phyloP scores from a whole-genome alignment of 768 basidiomycete genomes.

The Serendipita sp. region DNA sequence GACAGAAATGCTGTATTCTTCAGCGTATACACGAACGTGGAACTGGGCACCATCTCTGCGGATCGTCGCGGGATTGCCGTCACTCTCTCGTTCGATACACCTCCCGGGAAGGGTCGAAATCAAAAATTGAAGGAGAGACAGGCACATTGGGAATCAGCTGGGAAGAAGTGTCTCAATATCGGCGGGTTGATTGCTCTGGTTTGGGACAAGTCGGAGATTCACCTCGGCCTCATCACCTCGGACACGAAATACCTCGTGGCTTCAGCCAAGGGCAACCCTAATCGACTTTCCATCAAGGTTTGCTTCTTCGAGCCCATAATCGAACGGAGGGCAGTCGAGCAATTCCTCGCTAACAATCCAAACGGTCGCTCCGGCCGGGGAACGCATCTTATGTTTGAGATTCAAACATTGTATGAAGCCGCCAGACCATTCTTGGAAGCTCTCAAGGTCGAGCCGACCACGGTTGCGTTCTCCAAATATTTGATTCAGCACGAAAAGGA shows the following conservation, averaged over 20 bases:
- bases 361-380: background rate
- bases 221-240: background rate
- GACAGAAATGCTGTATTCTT: conserved; percentile 11
- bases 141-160: conserved; percentile 45
- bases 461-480: conserved; percentile 37
- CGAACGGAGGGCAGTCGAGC: conserved; percentile 25
- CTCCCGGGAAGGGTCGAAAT: conserved; percentile 41
- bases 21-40: conserved; percentile 13
- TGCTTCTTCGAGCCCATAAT: conserved; percentile 48
- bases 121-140: conserved; percentile 24
- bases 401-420: conserved; percentile 48
- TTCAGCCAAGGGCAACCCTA: conserved; percentile 8
- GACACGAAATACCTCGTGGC: background rate
- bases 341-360: conserved; percentile 9
- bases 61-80: conserved; percentile 33
- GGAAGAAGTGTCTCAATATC: conserved; percentile 39
- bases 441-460: conserved; percentile 34
- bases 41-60: conserved; percentile 4
- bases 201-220: conserved; percentile 21
- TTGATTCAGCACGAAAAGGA: background rate
- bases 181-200: conserved; percentile 52
- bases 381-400: conserved; percentile 34
- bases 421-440: conserved; percentile 52
- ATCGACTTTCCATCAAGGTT: conserved; percentile 31
- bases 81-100: conserved; percentile 32